Base-by-base conservation (phyloP, 2,329 filamentous ascomycete genomes). In the Sarocladiaceae sp. region DNA sequence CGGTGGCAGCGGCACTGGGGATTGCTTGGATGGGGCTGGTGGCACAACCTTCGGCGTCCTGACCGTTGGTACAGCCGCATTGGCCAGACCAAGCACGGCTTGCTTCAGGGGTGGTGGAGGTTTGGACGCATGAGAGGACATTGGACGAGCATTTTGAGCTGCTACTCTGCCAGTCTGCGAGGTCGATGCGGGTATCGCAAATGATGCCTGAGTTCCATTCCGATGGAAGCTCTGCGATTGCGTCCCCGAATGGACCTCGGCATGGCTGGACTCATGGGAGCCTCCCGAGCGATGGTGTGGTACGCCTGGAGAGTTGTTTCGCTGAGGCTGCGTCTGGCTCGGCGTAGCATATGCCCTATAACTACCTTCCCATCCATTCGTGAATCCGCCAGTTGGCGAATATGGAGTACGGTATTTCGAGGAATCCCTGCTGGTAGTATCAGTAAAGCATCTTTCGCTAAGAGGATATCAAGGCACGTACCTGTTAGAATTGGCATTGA, bases 341-440 rank as follows among this genome's bases (percentile, higher is more conserved):
- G 62, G 57, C 64, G 75, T 70, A 40, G 78, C 55, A 53, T 78
- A 73, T 17, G 72, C 71, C 47, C 70, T 68, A 17, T 76, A 55
- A 46, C 76, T 76, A 18, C 77, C 78, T 62, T 83, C 78, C 53
- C 83, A 83, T 4, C 79, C 80, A 55, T 84, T 84, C 29, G 77
- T 81, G 58, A 84, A 84, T 0, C 80, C 82, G 22, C 78, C 76
- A 66, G 70, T 74, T 2, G 72, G 69, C 15, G 77, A 73, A 60
- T 85, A 86, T 1, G 82, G 82, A 4, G 79, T 83, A 48, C 78
- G 74, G 54, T 86, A 84, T 51, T 76, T 76, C 7, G 74, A 71
- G 5, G 77, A 69, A 54, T 80, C 77, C 66, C 78, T 80, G 55
- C 31, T 3, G 10, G 13, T 37, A 15, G 4, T n/a, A 25, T 37